Percentiles rank a stretch among this genome's conserved stretches.
Conservation (phyloP, 2,329 filamentous ascomycete genomes). For the Colletotrichum horii region DNA sequence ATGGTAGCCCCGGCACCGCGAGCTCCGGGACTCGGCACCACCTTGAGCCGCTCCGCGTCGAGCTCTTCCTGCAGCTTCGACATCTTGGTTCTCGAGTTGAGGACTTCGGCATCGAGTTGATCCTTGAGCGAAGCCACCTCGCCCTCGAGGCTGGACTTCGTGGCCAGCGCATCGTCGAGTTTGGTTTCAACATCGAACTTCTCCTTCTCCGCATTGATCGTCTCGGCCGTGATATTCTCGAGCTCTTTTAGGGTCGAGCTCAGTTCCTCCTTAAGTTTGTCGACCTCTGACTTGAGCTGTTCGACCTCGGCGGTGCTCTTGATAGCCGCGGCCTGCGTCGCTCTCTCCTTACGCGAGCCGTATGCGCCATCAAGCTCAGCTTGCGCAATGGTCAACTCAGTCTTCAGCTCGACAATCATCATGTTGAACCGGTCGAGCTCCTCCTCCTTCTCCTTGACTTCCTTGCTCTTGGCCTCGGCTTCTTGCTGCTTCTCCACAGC, state of each 20-base stretch:
- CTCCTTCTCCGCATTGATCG: slow-evolving; percentile 54
- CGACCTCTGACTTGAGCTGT: slow-evolving; percentile 53
- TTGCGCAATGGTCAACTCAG: slow-evolving; percentile 64
- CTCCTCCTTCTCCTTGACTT: slow-evolving; percentile 52
- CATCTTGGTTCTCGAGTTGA: slow-evolving; percentile 39
- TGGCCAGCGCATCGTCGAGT: slow-evolving; percentile 44
- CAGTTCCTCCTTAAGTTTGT: slow-evolving; percentile 56
- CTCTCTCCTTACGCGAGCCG: slow-evolving; percentile 62
- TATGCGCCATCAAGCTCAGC: slow-evolving; percentile 68
- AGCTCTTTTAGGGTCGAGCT: slow-evolving; percentile 55
- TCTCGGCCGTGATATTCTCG: slow-evolving; percentile 59
- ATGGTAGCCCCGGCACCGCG: slow-evolving; percentile 52
- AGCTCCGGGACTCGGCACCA: slow-evolving; percentile 32
- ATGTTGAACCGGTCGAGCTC: slow-evolving; percentile 56
- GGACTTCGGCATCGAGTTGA: slow-evolving; percentile 47
- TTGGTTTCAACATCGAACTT: slow-evolving; percentile 50
- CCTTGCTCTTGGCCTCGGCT: slow-evolving; percentile 38
- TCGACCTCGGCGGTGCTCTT: slow-evolving; percentile 52
- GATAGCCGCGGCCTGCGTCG: slow-evolving; percentile 59
- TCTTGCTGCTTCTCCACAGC: slow-evolving; percentile 46
- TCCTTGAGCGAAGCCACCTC: slow-evolving; percentile 41
- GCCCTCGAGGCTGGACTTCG: slow-evolving; percentile 39
- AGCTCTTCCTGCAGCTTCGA: slow-evolving; percentile 54
- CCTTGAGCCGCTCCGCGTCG: slow-evolving; percentile 55
- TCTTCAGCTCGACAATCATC: slow-evolving; percentile 64